A percentile compares a stretch with the other conserved stretches of the same genome.
phyloP scores from a whole-genome alignment of 1,284 basidiomycete species.

The Ceratobasidium papillatum region DNA sequence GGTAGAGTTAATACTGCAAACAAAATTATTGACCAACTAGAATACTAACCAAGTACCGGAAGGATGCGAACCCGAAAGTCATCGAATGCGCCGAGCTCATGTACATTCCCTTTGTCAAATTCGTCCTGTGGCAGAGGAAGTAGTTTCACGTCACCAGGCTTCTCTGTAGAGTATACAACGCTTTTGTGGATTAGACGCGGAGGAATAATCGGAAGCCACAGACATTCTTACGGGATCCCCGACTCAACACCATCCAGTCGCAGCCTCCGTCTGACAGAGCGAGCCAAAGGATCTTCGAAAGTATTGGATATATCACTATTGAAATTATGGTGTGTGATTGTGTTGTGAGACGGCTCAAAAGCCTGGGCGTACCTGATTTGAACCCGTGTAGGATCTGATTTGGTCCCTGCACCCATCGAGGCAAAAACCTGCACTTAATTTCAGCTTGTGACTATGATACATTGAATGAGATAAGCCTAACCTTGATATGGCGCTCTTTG shows the following conservation, averaged over 20 bases:
- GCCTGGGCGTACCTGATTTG: slow-evolving; percentile 71
- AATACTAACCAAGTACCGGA: slow-evolving; percentile 75
- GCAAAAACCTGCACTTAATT: slow-evolving; percentile 78
- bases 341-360: not conserved
- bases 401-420: slow-evolving; percentile 98
- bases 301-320: slow-evolving; percentile 88
- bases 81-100: slow-evolving; percentile 91
- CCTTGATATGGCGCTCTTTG: slow-evolving; percentile 76
- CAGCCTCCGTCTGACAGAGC: slow-evolving; percentile 85
- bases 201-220: not conserved
- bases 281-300: slow-evolving; percentile 93
- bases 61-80: slow-evolving; percentile 93
- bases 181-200: slow-evolving; percentile 45
- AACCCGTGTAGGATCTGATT: slow-evolving; percentile 92
- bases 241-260: slow-evolving; percentile 72
- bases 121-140: slow-evolving; percentile 93
- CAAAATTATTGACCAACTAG: slow-evolving; percentile 42
- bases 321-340: not conserved
- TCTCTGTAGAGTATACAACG: slow-evolving; percentile 97
- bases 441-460: not conserved
- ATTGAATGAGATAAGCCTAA: slow-evolving; percentile 47
- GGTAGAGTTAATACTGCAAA: not conserved
- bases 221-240: slow-evolving; percentile 69
- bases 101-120: slow-evolving; percentile 87
- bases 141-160: slow-evolving; percentile 86